Percentiles rank a stretch among this genome's conserved stretches.
phyloP scores from a whole-genome alignment of 345 rosid genomes.

The Eucalyptus pauciflora region DNA sequence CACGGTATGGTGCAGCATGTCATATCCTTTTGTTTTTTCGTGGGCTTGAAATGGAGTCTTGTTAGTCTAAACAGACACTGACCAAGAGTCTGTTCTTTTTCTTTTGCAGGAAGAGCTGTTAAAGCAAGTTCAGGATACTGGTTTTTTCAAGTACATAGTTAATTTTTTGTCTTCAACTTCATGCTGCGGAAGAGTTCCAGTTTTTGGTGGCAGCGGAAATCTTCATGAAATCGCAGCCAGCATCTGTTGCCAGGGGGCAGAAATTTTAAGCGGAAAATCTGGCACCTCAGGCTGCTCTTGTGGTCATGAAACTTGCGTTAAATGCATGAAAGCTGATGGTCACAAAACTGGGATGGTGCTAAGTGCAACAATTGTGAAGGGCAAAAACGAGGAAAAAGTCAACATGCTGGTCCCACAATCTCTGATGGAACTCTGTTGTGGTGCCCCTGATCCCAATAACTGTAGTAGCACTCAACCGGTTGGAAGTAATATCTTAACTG shows the following conservation, averaged over 20 bases:
- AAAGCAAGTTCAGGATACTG: slow-evolving; percentile 15
- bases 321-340: slow-evolving; percentile 30
- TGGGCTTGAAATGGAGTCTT: not conserved
- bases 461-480: slow-evolving; percentile 31
- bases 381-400: slow-evolving; percentile 35
- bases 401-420: slow-evolving; percentile 44
- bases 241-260: slow-evolving; percentile 48
- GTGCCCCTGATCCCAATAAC: slow-evolving; percentile 19
- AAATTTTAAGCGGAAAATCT: slow-evolving; percentile 34
- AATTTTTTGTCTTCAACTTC: slow-evolving; percentile 32
- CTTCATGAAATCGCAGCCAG: slow-evolving; percentile 32
- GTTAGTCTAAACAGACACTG: not conserved
- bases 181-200: slow-evolving; percentile 17
- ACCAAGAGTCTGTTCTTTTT: not conserved
- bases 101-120: slow-evolving; percentile 21
- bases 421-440: slow-evolving; percentile 4
- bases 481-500: slow-evolving; percentile 56
- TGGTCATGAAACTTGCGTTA: slow-evolving; percentile 54
- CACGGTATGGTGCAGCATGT: slow-evolving; percentile 27
- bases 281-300: slow-evolving; percentile 21
- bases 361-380: slow-evolving; percentile 38
- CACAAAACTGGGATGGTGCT: slow-evolving; percentile 21
- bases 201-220: slow-evolving; percentile 14
- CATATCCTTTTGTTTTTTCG: not conserved
- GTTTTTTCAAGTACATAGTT: slow-evolving; percentile 10